These are phyloP conservation scores for Zygnema cylindricum DNA, from an alignment of 139 green algal species.

Conservation along the genomic window DNA sequence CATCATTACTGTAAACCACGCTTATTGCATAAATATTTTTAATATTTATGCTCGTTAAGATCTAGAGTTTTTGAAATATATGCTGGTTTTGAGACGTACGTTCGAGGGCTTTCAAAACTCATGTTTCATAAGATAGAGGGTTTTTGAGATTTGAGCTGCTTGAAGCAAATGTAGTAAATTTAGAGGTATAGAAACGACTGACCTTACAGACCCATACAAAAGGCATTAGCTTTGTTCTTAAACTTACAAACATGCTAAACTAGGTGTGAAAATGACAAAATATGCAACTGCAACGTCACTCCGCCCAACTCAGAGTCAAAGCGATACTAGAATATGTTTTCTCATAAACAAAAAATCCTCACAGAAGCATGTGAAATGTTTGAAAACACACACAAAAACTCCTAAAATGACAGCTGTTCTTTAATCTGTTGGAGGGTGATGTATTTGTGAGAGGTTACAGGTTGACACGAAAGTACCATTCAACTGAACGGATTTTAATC, in stretches of 20 bases:
- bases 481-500: not conserved
- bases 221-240: too few species aligned
- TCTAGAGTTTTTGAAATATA: not conserved
- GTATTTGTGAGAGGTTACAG: not conserved
- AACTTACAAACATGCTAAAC: too few species aligned
- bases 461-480: not conserved
- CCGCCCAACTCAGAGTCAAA: not conserved
- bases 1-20: too few species aligned
- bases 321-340: not conserved
- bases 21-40: not conserved
- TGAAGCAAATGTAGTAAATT: too few species aligned
- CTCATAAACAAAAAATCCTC: not conserved
- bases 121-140: too few species aligned
- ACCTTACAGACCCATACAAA: too few species aligned
- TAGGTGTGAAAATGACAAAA: too few species aligned
- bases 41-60: not conserved
- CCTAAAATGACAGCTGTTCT: too few species aligned
- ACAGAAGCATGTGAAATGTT: not conserved
- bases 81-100: not conserved
- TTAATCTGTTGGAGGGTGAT: too few species aligned
- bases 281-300: not conserved
- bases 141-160: too few species aligned
- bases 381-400: not conserved
- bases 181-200: too few species aligned
- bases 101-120: too few species aligned